phyloP scores from a whole-genome alignment of 2,329 filamentous ascomycete species.

The Diaporthe sp. region DNA sequence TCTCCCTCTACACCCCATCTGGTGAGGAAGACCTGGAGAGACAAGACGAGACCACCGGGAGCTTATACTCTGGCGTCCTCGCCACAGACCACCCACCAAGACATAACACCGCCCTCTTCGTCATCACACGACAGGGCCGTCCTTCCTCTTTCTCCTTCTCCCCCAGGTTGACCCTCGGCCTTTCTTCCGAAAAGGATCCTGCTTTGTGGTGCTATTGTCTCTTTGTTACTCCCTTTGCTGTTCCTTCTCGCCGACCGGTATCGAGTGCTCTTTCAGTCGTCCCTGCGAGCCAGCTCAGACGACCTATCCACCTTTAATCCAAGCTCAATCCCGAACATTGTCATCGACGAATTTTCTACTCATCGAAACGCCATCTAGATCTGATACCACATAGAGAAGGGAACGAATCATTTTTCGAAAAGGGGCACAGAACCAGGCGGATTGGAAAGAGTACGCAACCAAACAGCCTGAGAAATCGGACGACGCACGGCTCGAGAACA shows the following conservation, averaged over 20 bases:
- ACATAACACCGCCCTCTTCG: slow-evolving; percentile 23
- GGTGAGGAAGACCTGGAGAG: background rate
- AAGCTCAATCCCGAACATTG: slow-evolving; percentile 27
- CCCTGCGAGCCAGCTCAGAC: slow-evolving; percentile 34
- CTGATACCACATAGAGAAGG: slow-evolving; percentile 35
- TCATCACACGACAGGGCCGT: slow-evolving; percentile 29
- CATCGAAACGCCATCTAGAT: slow-evolving; percentile 28
- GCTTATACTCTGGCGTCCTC: slow-evolving; percentile 1
- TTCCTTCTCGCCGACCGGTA: slow-evolving; percentile 35
- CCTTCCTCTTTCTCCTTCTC: slow-evolving; percentile 54
- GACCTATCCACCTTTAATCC: slow-evolving; percentile 35
- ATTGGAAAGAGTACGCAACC: slow-evolving; percentile 31
- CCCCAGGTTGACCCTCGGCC: slow-evolving; percentile 70
- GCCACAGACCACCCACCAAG: slow-evolving; percentile 16
- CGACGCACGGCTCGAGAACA: slow-evolving; percentile 10
- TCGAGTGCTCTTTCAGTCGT: slow-evolving; percentile 35
- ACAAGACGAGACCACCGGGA: slow-evolving; percentile 19
- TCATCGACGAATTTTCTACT: slow-evolving; percentile 30
- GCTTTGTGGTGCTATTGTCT: slow-evolving; percentile 41
- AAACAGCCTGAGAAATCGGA: background rate
- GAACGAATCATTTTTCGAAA: slow-evolving; percentile 28
- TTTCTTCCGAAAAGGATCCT: slow-evolving; percentile 38
- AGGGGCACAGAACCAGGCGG: slow-evolving; percentile 22
- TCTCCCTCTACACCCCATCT: slow-evolving; percentile 34
- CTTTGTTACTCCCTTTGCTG: slow-evolving; percentile 37